phyloP scores from a whole-genome alignment of 1,284 basidiomycete genomes.

The Volvariella volvacea region DNA sequence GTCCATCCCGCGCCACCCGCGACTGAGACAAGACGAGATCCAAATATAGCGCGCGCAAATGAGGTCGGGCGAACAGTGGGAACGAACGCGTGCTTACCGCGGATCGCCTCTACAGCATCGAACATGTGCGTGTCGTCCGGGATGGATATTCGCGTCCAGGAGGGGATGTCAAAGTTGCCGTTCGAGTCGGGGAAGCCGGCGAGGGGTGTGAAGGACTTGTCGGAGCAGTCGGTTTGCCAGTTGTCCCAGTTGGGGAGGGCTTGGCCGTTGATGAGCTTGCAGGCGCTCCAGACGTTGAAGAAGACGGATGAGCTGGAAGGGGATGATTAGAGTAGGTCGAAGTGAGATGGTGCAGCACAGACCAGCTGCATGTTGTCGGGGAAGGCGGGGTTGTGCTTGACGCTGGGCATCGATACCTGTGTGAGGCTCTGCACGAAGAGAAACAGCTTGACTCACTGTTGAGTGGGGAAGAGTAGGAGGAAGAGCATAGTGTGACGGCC shows the following conservation, averaged over 20 bases:
- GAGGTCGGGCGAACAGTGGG: too few relatives aligned
- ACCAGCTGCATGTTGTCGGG: slow-evolving; percentile 22
- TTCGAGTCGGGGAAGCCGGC: background rate
- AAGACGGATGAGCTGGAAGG: slow-evolving; percentile 20
- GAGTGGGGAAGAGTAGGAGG: too few relatives aligned
- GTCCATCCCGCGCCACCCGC: slow-evolving; percentile 3
- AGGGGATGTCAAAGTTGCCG: slow-evolving; percentile 13
- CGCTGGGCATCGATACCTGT: too few relatives aligned
- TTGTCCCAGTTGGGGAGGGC: slow-evolving; percentile 14
- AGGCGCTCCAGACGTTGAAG: slow-evolving; percentile 29
- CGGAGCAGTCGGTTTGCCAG: slow-evolving; percentile 20
- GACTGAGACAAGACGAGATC: too few relatives aligned
- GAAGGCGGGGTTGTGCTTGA: background rate
- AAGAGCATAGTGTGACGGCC: too few relatives aligned
- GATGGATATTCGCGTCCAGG: slow-evolving; percentile 15
- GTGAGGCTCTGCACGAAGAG: too few relatives aligned
- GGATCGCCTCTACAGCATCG: slow-evolving; percentile 4
- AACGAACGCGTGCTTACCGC: slow-evolving; percentile 1
- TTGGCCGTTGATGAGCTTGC: slow-evolving; percentile 14
- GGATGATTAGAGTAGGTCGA: slow-evolving; percentile 20
- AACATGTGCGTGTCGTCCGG: slow-evolving; percentile 11
- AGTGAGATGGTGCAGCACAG: slow-evolving; percentile 6
- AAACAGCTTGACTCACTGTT: too few relatives aligned
- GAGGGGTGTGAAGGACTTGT: slow-evolving; percentile 11
- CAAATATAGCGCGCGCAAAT: too few relatives aligned